phyloP scores from a whole-genome alignment of 2,329 filamentous ascomycete species.

The Botrytis squamosa region DNA sequence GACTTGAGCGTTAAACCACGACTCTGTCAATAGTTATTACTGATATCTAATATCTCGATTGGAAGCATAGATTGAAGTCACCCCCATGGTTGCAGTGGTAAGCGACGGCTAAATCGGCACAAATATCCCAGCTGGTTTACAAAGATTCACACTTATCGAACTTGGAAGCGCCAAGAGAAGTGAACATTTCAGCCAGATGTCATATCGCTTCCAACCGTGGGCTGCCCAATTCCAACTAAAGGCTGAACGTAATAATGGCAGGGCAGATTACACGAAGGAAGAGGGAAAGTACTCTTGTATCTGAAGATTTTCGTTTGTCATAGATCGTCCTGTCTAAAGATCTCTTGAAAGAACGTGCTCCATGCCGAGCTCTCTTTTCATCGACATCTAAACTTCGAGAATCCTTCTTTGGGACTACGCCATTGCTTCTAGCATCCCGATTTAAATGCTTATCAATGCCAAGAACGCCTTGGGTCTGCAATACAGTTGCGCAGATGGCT shows the following conservation, averaged over 20 bases:
- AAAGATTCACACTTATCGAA: not conserved
- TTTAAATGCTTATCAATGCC: not conserved
- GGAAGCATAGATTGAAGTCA: not conserved
- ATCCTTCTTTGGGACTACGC: not conserved
- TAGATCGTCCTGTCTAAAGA: not conserved
- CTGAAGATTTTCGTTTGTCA: not conserved
- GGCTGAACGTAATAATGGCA: not conserved
- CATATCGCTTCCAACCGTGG: not conserved
- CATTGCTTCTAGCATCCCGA: conserved; percentile 2
- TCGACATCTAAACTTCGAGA: not conserved
- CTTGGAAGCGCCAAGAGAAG: not conserved
- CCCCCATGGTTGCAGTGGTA: not conserved
- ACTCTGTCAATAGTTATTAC: not conserved
- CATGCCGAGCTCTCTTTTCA: not conserved
- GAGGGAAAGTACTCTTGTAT: not conserved
- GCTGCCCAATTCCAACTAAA: not conserved
- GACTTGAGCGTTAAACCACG: not conserved
- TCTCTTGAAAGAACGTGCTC: conserved; percentile 9
- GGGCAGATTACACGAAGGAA: not conserved
- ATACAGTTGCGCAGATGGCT: not conserved
- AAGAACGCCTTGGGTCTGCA: not conserved
- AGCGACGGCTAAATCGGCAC: not conserved
- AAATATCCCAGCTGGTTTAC: not conserved
- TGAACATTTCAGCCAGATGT: not conserved
- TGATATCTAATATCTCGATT: not conserved